Conservation (phyloP, 208 protist genomes). For the Naegleria lovaniensis region DNA sequence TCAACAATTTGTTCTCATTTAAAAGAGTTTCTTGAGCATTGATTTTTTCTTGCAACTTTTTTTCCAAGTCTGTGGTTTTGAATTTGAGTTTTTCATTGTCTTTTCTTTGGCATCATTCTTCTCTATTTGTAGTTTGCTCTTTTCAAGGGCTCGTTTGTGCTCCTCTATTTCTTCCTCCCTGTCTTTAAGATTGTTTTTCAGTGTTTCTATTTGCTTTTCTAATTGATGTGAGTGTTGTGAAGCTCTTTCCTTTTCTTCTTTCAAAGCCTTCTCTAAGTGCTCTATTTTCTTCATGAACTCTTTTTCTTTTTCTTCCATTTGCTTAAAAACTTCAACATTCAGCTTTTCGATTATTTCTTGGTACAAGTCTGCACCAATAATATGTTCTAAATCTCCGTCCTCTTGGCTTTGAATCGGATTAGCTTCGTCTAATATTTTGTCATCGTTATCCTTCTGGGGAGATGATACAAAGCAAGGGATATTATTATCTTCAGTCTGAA, state of each 20-base stretch:
- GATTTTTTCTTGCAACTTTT: neutral
- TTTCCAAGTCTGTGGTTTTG: neutral
- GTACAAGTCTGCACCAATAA: neutral
- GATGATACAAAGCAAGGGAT: neutral
- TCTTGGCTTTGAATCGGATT: neutral
- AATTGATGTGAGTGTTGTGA: neutral
- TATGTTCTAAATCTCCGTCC: neutral
- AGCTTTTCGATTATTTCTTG: neutral
- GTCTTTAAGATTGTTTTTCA: neutral
- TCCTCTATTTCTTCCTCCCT: neutral
- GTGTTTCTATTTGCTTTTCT: neutral
- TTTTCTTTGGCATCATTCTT: neutral
- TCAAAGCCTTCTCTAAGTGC: neutral
- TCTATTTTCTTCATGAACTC: neutral
- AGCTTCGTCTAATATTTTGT: neutral
- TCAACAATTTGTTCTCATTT: neutral
- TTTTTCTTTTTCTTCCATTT: neutral
- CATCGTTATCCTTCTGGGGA: neutral
- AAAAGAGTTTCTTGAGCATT: neutral
- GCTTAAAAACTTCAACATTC: neutral
- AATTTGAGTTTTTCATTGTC: neutral
- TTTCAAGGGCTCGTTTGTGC: neutral
- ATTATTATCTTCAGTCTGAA: neutral
- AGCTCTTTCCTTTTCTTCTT: neutral
- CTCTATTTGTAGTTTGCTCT: neutral